Evolutionary conservation across 441 rosid genomes (phyloP).

Genomic region (Croton setiger): DNA sequence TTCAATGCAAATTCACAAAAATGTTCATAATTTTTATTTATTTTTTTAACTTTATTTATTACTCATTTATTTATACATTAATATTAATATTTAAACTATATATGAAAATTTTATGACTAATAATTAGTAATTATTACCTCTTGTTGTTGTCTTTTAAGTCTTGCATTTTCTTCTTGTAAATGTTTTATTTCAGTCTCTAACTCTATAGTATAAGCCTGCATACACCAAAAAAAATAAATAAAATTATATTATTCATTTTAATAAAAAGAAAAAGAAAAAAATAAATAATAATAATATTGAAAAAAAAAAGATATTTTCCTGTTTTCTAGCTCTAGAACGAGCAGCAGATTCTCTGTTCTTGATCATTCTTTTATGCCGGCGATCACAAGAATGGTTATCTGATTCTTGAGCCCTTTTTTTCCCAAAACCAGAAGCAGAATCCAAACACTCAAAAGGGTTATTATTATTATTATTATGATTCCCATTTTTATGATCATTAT

Average conservation of each 20-base stretch:
- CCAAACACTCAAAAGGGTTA: constrained; percentile 22
- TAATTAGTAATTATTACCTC: constrained; percentile 38
- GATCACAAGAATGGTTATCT: constrained; percentile 24
- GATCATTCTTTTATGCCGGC: constrained; percentile 47
- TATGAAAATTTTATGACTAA: too few species aligned
- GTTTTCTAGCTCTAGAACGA: constrained; percentile 56
- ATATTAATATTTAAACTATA: too few species aligned
- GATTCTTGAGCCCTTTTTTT: constrained; percentile 32
- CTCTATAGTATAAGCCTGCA: constrained; percentile 48
- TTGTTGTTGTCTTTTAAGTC: constrained; percentile 39
- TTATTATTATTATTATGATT: neutral
- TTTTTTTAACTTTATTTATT: neutral
- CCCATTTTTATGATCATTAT: too few species aligned
- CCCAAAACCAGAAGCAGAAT: constrained; percentile 20
- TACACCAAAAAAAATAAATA: neutral
- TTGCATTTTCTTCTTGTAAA: constrained; percentile 40
- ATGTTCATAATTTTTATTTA: neutral
- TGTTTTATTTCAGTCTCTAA: constrained; percentile 34
- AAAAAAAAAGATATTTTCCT: constrained; percentile 22
- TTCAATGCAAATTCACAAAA: neutral
- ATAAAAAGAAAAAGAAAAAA: neutral
- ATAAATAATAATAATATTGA: neutral
- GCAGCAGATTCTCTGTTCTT: constrained; percentile 60
- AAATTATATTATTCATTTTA: neutral
- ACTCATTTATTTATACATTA: too few species aligned